Evolutionary conservation across 768 basidiomycete species (phyloP).

Genomic region (Multifurca ochricompacta): DNA sequence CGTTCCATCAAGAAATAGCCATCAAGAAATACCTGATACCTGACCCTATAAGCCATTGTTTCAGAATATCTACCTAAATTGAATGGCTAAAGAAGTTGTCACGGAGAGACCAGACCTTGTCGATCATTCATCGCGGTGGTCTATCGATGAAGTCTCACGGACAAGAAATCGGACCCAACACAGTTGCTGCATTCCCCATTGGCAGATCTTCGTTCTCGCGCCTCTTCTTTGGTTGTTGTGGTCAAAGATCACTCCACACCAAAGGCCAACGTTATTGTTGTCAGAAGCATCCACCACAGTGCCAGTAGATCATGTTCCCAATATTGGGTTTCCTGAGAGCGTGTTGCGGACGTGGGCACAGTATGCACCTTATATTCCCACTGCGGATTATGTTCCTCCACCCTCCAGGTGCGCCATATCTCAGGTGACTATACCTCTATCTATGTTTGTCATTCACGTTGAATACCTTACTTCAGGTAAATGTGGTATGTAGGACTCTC

Average conservation of each 20-base stretch:
- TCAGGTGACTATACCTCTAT: conserved; percentile 36
- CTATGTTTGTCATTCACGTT: background rate
- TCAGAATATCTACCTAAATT: background rate
- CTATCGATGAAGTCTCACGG: background rate
- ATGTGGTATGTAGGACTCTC: conserved; percentile 40
- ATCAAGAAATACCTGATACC: too few relatives aligned
- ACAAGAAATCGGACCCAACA: background rate
- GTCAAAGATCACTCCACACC: conserved; percentile 27
- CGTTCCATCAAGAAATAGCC: too few relatives aligned
- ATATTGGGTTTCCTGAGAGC: conserved; percentile 11
- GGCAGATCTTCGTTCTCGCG: background rate
- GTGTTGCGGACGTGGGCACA: conserved; percentile 39
- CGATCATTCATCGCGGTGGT: background rate
- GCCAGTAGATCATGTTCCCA: background rate
- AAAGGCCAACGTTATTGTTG: background rate
- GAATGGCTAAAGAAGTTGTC: conserved; percentile 1
- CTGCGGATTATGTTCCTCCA: conserved; percentile 36
- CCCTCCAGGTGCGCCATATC: conserved; percentile 44
- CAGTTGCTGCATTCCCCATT: background rate
- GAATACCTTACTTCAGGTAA: conserved; percentile 37
- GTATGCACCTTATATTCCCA: conserved; percentile 54
- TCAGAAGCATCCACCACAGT: conserved; percentile 30
- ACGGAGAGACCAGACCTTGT: background rate
- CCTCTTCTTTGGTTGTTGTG: conserved; percentile 1
- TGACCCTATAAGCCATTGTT: too few relatives aligned